These are phyloP conservation scores for Kwoniella mangroviensis DNA, from an alignment of 768 basidiomycete genomes.

Conservation along the genomic window DNA sequence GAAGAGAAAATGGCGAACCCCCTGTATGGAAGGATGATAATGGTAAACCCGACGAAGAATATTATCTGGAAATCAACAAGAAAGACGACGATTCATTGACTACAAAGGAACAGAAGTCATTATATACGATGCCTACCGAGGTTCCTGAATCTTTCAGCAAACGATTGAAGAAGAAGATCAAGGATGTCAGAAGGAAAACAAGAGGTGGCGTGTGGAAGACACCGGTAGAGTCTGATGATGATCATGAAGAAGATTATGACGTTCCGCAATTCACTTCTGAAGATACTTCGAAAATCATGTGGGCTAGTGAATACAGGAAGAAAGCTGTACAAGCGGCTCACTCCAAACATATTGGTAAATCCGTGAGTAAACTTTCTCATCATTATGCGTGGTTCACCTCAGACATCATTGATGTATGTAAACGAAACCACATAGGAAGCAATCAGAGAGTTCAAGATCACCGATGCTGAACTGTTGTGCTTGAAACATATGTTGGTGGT, in stretches of 20 bases:
- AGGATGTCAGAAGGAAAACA: background rate
- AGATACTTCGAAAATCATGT: background rate
- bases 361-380: constrained; percentile 2
- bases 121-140: background rate
- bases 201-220: constrained; percentile 7
- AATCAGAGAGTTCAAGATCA: constrained; percentile 27
- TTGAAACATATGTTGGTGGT: constrained; percentile 32
- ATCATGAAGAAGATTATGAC: constrained; percentile 5
- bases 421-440: too few relatives aligned
- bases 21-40: constrained; percentile 7
- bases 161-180: background rate
- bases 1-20: constrained; percentile 8
- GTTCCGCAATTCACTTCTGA: background rate
- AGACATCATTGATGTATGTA: too few relatives aligned
- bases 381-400: too few relatives aligned
- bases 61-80: background rate
- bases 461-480: constrained; percentile 32
- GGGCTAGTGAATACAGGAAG: constrained; percentile 9
- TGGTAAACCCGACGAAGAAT: constrained; percentile 13
- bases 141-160: background rate
- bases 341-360: constrained; percentile 2
- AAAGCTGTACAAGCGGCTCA: background rate
- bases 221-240: background rate
- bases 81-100: background rate
- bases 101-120: background rate